phyloP scores from a whole-genome alignment of 495 filamentous ascomycete species.

The Neurospora intermedia region DNA sequence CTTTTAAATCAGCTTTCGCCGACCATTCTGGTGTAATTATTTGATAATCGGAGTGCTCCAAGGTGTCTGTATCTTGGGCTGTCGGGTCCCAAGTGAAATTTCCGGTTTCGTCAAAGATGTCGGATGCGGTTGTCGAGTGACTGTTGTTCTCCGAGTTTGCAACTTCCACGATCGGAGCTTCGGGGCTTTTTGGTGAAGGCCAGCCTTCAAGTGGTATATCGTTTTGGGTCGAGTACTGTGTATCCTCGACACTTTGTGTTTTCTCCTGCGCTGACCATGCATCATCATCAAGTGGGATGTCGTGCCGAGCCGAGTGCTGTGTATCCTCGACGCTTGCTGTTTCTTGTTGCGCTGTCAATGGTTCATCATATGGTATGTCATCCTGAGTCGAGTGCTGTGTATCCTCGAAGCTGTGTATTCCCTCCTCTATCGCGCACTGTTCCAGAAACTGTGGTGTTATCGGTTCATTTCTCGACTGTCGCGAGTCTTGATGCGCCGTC shows the following conservation, averaged over 20 bases:
- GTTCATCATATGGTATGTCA: not conserved
- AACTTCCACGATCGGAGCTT: not conserved
- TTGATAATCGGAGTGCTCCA: not conserved
- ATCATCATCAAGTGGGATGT: not conserved
- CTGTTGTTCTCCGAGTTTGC: not conserved
- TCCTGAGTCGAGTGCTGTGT: not conserved
- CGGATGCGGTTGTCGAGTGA: not conserved
- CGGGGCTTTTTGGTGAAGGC: not conserved
- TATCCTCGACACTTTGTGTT: not conserved
- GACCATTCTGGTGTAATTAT: not conserved
- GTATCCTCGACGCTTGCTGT: not conserved
- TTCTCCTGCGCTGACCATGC: not conserved
- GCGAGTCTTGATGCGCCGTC: not conserved
- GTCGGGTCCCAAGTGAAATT: not conserved
- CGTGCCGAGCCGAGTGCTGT: not conserved
- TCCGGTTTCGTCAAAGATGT: not conserved
- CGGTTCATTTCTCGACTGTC: not conserved
- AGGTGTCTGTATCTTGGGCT: not conserved
- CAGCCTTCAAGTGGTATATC: not conserved
- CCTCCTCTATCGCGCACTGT: not conserved
- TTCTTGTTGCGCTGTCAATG: not conserved
- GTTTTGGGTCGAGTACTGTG: not conserved
- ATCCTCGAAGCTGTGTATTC: not conserved
- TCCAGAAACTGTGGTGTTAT: not conserved
- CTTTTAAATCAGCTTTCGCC: not conserved